phyloP scores from a whole-genome alignment of 768 basidiomycete genomes.

The Rhizopogon vinicolor region DNA sequence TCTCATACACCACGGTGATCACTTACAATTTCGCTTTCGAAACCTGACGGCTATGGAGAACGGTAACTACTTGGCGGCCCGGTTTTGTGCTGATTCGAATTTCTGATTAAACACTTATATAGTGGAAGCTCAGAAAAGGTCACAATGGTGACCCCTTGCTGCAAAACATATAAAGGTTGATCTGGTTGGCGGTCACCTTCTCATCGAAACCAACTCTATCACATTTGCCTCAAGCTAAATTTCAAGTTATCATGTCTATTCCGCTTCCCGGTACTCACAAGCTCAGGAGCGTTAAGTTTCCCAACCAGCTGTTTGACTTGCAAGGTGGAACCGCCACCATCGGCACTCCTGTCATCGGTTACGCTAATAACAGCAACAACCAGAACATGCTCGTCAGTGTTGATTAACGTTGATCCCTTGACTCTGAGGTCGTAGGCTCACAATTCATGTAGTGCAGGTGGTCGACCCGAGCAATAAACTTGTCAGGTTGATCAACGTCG shows the following conservation, averaged over 20 bases:
- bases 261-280: neutral
- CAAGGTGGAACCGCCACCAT: conserved; percentile 21
- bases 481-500: neutral
- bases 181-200: neutral
- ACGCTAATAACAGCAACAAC: neutral
- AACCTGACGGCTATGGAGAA: too few species aligned
- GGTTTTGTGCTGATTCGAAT: too few species aligned
- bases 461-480: neutral
- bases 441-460: neutral
- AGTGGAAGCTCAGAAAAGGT: too few species aligned
- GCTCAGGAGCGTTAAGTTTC: neutral
- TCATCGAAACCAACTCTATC: neutral
- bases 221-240: neutral
- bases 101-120: too few species aligned
- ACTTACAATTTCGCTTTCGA: too few species aligned
- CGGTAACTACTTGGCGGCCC: too few species aligned
- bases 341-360: neutral
- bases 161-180: neutral
- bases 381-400: neutral
- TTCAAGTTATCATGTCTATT: neutral
- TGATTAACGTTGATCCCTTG: neutral
- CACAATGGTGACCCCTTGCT: neutral
- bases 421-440: neutral
- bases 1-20: too few species aligned
- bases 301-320: conserved; percentile 5